Evolutionary conservation across 495 filamentous ascomycete species (phyloP).

Genomic region (Lichina pygmaea): DNA sequence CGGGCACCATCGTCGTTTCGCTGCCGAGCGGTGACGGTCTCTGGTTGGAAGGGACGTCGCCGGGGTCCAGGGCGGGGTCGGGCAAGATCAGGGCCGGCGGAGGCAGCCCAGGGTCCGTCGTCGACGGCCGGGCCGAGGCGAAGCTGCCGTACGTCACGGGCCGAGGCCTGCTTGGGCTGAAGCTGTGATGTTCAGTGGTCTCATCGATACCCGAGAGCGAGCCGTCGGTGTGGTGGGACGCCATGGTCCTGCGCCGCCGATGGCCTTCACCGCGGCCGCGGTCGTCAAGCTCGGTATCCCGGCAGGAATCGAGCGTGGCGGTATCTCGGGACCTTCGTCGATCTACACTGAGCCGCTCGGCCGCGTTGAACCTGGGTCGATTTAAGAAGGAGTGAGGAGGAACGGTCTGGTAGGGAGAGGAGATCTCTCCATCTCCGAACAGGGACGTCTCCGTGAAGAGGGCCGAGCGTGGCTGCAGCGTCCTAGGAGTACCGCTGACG

Average conservation of each 20-base stretch:
- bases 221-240: background rate
- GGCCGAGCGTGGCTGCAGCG: constrained; percentile 3
- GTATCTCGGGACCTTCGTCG: background rate
- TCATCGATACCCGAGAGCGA: background rate
- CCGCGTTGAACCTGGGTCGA: background rate
- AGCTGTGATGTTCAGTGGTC: background rate
- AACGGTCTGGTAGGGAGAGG: background rate
- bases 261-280: too few species aligned
- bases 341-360: background rate
- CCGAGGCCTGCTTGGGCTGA: background rate
- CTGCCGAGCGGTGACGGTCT: constrained; percentile 11
- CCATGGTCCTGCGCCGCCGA: background rate
- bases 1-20: background rate
- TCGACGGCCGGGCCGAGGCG: background rate
- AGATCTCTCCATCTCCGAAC: background rate
- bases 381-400: background rate
- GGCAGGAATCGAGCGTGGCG: background rate
- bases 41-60: constrained; percentile 1
- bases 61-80: constrained; percentile 36
- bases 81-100: constrained; percentile 38
- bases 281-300: too few species aligned
- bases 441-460: background rate
- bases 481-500: constrained; percentile 27
- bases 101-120: constrained; percentile 9
- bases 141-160: background rate